Percentiles rank a stretch among this genome's conserved stretches.
Evolutionary conservation across 2,329 filamentous ascomycete species (phyloP).

Genomic region (Penicillium vulpinum): DNA sequence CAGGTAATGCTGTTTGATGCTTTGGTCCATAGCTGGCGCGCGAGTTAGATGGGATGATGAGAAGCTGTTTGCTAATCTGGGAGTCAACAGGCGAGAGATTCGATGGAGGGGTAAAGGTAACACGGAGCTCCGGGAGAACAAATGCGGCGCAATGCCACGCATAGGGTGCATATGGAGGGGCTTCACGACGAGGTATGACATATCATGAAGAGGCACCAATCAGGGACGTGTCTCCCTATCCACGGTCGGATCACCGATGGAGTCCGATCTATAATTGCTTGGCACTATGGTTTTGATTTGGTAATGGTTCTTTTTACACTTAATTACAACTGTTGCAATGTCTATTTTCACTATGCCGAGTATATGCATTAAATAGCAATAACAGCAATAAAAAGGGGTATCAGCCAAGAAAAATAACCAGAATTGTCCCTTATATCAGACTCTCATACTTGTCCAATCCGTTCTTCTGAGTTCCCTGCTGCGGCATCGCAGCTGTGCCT

Average conservation of each 20-base stretch:
- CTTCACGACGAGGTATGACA: conserved; percentile 19
- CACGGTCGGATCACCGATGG: conserved; percentile 8
- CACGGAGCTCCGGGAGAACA: conserved; percentile 18
- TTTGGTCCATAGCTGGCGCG: conserved; percentile 39
- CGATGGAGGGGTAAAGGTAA: conserved; percentile 22
- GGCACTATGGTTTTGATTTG: not conserved
- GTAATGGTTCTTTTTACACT: not conserved
- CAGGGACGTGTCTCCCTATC: conserved; percentile 8
- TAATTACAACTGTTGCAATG: not conserved
- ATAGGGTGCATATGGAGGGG: conserved; percentile 19
- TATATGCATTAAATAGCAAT: not conserved
- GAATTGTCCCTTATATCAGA: conserved; percentile 45
- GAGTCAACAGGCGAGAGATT: conserved; percentile 1
- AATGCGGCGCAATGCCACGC: conserved; percentile 24
- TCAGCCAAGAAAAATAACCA: conserved; percentile 11
- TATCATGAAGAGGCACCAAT: conserved; percentile 19
- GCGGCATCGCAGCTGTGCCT: conserved; percentile 24
- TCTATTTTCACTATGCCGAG: conserved; percentile 4
- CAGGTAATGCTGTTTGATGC: conserved; percentile 66
- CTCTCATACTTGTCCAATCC: conserved; percentile 60
- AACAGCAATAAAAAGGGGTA: conserved; percentile 6
- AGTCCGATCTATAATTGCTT: conserved; percentile 4
- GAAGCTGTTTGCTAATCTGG: conserved; percentile 16
- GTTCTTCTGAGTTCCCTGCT: conserved; percentile 33
- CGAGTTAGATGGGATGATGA: conserved; percentile 10